Evolutionary conservation across 129 eudicot species (phyloP), one percentile per base, ranked within the genome.

Genomic region (Pseudognaphalium luteoalbum): DNA sequence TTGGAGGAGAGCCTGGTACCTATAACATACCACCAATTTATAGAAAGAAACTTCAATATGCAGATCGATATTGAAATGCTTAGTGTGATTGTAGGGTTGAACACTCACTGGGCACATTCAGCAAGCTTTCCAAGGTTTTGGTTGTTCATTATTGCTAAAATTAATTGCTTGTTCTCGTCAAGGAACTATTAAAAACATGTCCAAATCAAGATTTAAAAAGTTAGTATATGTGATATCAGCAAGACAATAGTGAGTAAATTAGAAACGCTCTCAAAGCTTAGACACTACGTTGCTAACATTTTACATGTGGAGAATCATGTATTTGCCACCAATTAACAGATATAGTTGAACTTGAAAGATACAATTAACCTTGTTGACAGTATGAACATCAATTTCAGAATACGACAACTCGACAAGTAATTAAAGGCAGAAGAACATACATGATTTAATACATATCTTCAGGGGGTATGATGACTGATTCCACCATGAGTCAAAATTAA

Each of bases 21-120:
- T 91, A 51, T 50, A 81, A 50, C 81, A 79, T 76, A 41, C 72
- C 64, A 73, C 42, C 64, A 67, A 25, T 57, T 32, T 66, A 21
- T 57, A 41, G 28, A 12, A 30, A 4, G 29, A 39, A 10, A 47
- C 7, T 15, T 15, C 62, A 5, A 9, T 57, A 68, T 57, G 19
- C 6, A 41, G 5, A 59, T 44, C 8, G 32, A 47, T 5, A 19
- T 20, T 33, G 6, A 41, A 3, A 9, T 73, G 25, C 9, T 65
- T 35, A 44, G 21, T 58, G 41, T 65, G 37, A 33, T 32, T 44
- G 68, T n/a, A 37, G 21, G 52, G 70, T 67, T 42, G 39, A 56
- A 66, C 68, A 88, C 95, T 90, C 80, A 92, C 98, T 90, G 98
- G 29, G 98, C 98, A 85, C 98, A 92, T 76, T 92, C 98, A 7